Conservation (phyloP, 176 grass and related monocot genomes). For the Aechmea fasciata region DNA sequence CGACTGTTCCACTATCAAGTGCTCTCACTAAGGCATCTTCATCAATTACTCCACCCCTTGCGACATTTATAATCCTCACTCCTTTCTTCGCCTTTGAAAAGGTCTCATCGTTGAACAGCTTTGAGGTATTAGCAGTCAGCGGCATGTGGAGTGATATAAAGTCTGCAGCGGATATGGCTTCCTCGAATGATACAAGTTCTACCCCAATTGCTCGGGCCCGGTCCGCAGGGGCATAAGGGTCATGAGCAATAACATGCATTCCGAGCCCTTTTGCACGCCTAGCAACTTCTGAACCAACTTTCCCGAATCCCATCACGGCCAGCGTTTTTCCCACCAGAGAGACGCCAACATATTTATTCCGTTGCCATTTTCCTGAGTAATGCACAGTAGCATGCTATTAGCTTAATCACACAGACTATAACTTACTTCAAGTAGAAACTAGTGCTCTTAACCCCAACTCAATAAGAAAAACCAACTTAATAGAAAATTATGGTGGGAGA, state of each 20-base stretch:
- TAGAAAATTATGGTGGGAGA: no score
- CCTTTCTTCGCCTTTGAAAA: conserved; percentile 72
- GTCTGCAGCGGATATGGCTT: conserved; percentile 65
- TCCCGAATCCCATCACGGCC: conserved; percentile 84
- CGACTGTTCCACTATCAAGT: conserved; percentile 65
- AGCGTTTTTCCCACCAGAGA: conserved; percentile 80
- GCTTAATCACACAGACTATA: conserved; percentile 1
- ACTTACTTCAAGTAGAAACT: background rate
- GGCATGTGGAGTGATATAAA: conserved; percentile 96
- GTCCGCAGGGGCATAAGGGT: conserved; percentile 73
- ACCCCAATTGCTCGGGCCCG: conserved; percentile 75
- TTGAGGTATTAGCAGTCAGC: conserved; percentile 58
- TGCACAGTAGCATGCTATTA: background rate
- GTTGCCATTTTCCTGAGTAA: conserved; percentile 73
- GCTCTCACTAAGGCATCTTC: conserved; percentile 76
- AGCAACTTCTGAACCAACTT: conserved; percentile 90
- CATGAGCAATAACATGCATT: conserved; percentile 67
- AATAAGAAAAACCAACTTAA: no score
- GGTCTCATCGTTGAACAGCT: conserved; percentile 74
- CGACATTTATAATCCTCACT: conserved; percentile 80
- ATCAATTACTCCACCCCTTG: conserved; percentile 88
- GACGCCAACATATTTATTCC: conserved; percentile 69
- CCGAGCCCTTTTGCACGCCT: conserved; percentile 72
- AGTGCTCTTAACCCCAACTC: no score
- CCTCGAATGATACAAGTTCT: conserved; percentile 76